phyloP scores from a whole-genome alignment of 2,329 filamentous ascomycete species.

The Pseudogymnoascus sp. region DNA sequence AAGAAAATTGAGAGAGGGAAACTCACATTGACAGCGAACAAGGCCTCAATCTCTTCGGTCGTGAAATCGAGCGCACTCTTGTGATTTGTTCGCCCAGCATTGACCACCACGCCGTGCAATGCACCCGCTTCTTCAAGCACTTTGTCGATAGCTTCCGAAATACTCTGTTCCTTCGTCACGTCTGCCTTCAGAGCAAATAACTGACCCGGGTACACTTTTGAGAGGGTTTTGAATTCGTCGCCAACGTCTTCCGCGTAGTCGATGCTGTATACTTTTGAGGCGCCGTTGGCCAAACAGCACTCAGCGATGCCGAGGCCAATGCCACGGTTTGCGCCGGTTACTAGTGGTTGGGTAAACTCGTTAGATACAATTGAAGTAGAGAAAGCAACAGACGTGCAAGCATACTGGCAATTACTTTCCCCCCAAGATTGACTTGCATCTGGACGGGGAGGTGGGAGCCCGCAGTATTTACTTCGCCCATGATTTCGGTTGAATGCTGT shows the following conservation, averaged over 20 bases:
- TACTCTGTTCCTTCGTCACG: conserved; percentile 40
- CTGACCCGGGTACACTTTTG: conserved; percentile 33
- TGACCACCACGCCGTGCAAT: conserved; percentile 43
- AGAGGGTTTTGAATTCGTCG: conserved; percentile 35
- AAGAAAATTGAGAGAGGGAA: neutral
- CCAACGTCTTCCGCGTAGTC: conserved; percentile 35
- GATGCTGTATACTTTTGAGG: conserved; percentile 38
- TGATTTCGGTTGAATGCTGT: neutral
- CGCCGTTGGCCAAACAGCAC: conserved; percentile 39
- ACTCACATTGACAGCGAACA: conserved; percentile 36
- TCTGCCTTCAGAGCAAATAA: conserved; percentile 38
- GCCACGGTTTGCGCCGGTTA: conserved; percentile 32
- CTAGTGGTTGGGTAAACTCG: conserved; percentile 15
- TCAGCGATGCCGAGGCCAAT: conserved; percentile 41
- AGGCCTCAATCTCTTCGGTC: conserved; percentile 37
- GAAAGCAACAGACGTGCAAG: neutral
- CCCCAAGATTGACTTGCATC: conserved; percentile 25
- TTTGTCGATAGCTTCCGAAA: conserved; percentile 37
- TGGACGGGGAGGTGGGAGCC: conserved; percentile 12
- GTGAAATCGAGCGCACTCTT: conserved; percentile 45
- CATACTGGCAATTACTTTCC: conserved; percentile 31
- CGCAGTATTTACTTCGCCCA: neutral
- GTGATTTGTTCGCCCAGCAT: conserved; percentile 45
- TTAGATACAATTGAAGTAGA: neutral
- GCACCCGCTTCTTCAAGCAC: conserved; percentile 37